A percentile compares a stretch with the other conserved stretches of the same genome.
phyloP scores from a whole-genome alignment of 495 filamentous ascomycete species.

The Tuber microsphaerosporum region DNA sequence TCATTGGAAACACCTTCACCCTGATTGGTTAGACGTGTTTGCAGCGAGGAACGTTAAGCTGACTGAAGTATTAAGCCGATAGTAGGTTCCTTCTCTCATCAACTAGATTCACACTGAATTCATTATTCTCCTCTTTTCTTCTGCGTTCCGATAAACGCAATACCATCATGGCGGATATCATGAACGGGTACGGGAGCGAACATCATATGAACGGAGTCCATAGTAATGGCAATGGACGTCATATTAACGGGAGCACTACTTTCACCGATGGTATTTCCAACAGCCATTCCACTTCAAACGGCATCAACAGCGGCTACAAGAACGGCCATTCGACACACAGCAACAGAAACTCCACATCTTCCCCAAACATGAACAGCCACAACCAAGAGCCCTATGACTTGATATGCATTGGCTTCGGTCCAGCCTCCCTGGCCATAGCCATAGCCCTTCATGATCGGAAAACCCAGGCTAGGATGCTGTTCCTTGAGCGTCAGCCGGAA shows the following conservation, averaged over 20 bases:
- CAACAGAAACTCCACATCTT: slow-evolving; percentile 19
- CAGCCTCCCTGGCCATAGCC: slow-evolving; percentile 85
- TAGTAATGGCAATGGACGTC: neutral
- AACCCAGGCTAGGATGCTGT: slow-evolving; percentile 54
- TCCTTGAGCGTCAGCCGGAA: slow-evolving; percentile 72
- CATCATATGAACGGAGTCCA: neutral
- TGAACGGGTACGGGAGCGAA: neutral
- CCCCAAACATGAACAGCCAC: neutral
- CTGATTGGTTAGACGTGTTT: slow-evolving; percentile 19
- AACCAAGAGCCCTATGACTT: slow-evolving; percentile 55
- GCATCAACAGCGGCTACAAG: slow-evolving; percentile 22
- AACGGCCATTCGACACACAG: slow-evolving; percentile 15
- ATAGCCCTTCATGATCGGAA: slow-evolving; percentile 74
- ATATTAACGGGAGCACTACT: slow-evolving; percentile 10
- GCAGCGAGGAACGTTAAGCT: neutral
- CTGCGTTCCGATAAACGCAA: neutral
- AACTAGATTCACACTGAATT: neutral
- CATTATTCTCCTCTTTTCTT: neutral
- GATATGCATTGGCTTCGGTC: slow-evolving; percentile 87
- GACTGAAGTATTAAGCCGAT: neutral
- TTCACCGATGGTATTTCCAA: slow-evolving; percentile 35
- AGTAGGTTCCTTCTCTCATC: neutral
- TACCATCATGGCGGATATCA: neutral
- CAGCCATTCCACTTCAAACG: slow-evolving; percentile 16
- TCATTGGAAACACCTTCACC: slow-evolving; percentile 5